Evolutionary conservation across 345 rosid species (phyloP), one percentile per base, ranked within the genome.

Genomic region (Eucalyptus polybractea): DNA sequence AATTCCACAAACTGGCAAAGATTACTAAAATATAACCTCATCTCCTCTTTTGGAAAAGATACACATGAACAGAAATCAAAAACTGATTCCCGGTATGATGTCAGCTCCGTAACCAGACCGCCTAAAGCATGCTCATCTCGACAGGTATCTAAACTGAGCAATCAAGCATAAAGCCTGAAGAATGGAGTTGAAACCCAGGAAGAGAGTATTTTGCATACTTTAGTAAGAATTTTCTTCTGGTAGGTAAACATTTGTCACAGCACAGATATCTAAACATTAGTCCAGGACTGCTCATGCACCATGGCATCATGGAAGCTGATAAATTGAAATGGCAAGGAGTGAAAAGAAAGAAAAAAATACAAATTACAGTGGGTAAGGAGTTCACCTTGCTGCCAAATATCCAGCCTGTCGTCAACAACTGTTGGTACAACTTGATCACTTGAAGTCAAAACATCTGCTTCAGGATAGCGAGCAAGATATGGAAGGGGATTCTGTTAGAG

Each of bases 371-470:
- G 86, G 25, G 42, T 72, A 69, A 29, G 86, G 87, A 87, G 67
- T 86, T 93, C 91, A 98, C 99, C 99, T 95, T 95, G 95, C 91
- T 96, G 98, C 99, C 99, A 98, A 88, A 95, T 90, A 90, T 96
- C 99, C 96, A 98, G 93, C 72, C 99, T 95, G 92, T 98, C 99
- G 91, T 98, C 99, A 44, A 93, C 93, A 45, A 97, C 99, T 19
- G 99, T 98, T n/a, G 99, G 98, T 87, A 92, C 95, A 92, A 98
- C 99, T 93, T 95, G 97, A 91, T 98, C 99, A 76, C 95, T 98
- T 90, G 99, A 98, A 88, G 99, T 98, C 93, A 98, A 91, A 89
- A 98, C 93, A 92, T 98, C 99, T 91, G 99, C 99, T 88, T 95
- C 97, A 87, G 98, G 98, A 92, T 95, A 96, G 86, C 96, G 97